Conservation (phyloP, 2,329 filamentous ascomycete species). For the Colletotrichum graminicola region DNA sequence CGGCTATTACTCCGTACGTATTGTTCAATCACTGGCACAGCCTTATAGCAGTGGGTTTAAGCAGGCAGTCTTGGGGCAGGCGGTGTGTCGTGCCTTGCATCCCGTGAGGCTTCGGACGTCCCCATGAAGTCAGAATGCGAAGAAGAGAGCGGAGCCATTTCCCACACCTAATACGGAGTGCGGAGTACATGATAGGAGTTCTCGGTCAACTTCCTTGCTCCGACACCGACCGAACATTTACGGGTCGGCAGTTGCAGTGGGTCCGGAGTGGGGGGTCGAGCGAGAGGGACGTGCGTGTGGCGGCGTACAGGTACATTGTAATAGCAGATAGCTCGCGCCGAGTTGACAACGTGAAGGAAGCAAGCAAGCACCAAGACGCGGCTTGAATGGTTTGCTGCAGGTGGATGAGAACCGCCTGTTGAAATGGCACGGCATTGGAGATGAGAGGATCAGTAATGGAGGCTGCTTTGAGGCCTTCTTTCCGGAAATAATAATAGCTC, state of each 20-base stretch:
- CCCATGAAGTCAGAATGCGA: neutral
- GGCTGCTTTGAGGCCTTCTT: too few species aligned
- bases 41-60: too few species aligned
- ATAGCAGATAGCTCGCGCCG: neutral
- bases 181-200: neutral
- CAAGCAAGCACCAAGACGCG: neutral
- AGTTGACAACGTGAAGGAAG: neutral
- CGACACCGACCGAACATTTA: neutral
- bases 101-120: neutral
- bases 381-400: slow-evolving; percentile 12
- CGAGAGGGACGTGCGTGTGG: neutral
- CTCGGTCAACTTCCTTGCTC: slow-evolving; percentile 5
- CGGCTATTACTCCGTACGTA: too few species aligned
- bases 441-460: neutral
- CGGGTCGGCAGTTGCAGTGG: neutral
- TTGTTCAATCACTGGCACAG: neutral
- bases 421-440: neutral
- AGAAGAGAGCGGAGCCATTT: neutral
- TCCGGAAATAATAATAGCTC: neutral
- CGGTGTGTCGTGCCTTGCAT: neutral
- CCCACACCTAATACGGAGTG: neutral
- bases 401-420: neutral
- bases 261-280: neutral
- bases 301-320: too few species aligned
- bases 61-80: neutral